phyloP scores from a whole-genome alignment of 306 rosid species.

The Acacia confusa region DNA sequence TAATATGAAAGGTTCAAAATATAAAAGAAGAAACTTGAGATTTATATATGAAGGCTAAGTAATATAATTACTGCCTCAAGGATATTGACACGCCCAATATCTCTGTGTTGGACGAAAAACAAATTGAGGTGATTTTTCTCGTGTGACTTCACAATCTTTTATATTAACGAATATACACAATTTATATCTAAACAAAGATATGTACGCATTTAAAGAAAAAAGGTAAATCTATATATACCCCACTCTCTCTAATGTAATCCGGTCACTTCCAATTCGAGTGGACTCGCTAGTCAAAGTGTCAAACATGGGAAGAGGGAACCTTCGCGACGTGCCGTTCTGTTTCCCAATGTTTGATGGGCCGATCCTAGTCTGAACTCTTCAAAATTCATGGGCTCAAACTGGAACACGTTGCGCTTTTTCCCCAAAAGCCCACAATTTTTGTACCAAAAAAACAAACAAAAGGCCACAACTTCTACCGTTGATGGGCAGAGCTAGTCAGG shows the following conservation, averaged over 20 bases:
- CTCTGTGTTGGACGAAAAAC: neutral
- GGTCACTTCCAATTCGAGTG: neutral
- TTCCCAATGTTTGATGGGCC: neutral
- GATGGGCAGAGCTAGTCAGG: too few species aligned
- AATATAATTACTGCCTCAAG: neutral
- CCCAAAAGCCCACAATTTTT: neutral
- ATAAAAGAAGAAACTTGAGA: constrained; percentile 17
- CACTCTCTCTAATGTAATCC: too few species aligned
- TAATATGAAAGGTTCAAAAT: neutral
- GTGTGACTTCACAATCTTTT: neutral
- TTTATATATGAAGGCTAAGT: neutral
- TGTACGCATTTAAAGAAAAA: neutral
- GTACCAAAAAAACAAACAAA: too few species aligned
- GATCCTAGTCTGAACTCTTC: neutral
- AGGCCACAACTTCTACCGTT: neutral
- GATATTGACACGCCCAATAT: constrained; percentile 11
- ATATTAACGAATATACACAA: too few species aligned
- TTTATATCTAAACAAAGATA: too few species aligned
- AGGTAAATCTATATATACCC: neutral
- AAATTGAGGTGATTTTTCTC: neutral
- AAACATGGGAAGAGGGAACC: neutral
- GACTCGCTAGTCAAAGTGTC: too few species aligned
- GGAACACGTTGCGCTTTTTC: neutral
- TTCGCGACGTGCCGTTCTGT: neutral
- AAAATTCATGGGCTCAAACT: neutral